phyloP scores from a whole-genome alignment of 2,329 filamentous ascomycete species.

The Parasarocladium wereldwijsianum region DNA sequence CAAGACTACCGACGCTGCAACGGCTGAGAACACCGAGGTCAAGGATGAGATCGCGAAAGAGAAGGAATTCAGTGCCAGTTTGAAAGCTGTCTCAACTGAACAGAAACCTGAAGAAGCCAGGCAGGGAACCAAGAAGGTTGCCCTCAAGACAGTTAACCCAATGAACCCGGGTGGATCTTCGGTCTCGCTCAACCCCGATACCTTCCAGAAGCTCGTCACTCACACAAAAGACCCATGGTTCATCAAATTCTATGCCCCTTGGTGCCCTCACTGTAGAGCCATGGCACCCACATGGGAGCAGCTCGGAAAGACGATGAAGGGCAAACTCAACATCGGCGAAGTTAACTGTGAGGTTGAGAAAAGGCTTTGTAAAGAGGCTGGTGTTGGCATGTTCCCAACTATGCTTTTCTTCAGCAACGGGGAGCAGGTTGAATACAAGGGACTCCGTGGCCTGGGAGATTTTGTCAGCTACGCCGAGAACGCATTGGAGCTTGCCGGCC shows the following conservation, averaged over 20 bases:
- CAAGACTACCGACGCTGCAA: slow-evolving; percentile 9
- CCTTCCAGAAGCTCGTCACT: slow-evolving; percentile 74
- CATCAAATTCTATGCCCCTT: slow-evolving; percentile 96
- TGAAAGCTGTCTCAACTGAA: slow-evolving; percentile 16
- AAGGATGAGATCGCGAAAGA: slow-evolving; percentile 12
- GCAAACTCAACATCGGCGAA: slow-evolving; percentile 80
- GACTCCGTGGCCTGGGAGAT: slow-evolving; percentile 82
- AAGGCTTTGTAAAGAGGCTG: slow-evolving; percentile 83
- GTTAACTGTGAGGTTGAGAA: slow-evolving; percentile 86
- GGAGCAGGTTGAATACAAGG: slow-evolving; percentile 85
- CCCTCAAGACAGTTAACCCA: slow-evolving; percentile 9
- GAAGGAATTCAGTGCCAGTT: slow-evolving; percentile 14
- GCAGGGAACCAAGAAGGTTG: slow-evolving; percentile 21
- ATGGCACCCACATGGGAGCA: slow-evolving; percentile 83
- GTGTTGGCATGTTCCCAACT: slow-evolving; percentile 68
- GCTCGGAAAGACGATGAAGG: slow-evolving; percentile 82
- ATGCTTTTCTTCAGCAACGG: slow-evolving; percentile 85
- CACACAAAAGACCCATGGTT: slow-evolving; percentile 90
- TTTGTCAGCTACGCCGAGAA: slow-evolving; percentile 77
- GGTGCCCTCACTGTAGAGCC: slow-evolving; percentile 91
- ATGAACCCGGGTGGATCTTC: slow-evolving; percentile 68
- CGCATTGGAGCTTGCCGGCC: slow-evolving; percentile 61
- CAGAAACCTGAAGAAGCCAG: slow-evolving; percentile 18
- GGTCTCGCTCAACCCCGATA: slow-evolving; percentile 63
- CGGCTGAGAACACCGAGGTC: slow-evolving; percentile 10